Evolutionary conservation across 2,329 filamentous ascomycete species (phyloP).

Genomic region (Rhynchosporium agropyri): DNA sequence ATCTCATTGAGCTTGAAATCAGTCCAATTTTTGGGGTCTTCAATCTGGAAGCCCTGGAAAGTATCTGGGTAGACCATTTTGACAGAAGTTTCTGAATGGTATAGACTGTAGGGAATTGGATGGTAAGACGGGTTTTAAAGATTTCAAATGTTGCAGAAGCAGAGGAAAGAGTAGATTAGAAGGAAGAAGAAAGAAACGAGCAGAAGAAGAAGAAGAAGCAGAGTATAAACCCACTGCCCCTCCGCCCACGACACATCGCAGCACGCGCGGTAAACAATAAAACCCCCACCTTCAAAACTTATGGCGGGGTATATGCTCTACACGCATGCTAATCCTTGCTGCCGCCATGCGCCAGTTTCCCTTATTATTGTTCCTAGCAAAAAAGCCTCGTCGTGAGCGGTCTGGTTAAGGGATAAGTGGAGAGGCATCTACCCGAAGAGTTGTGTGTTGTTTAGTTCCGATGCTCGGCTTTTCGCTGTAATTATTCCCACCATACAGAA

Average conservation of each 20-base stretch:
- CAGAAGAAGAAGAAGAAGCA: background rate
- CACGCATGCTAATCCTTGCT: conserved; percentile 14
- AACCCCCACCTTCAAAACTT: conserved; percentile 7
- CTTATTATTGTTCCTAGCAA: conserved; percentile 22
- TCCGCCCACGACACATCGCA: conserved; percentile 5
- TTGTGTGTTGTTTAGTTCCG: background rate
- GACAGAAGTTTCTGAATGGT: background rate
- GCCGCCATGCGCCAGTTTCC: conserved; percentile 2
- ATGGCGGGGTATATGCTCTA: conserved; percentile 19
- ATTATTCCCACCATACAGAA: conserved; percentile 19
- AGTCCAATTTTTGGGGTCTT: conserved; percentile 38
- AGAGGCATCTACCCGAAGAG: too few species aligned
- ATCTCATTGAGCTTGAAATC: conserved; percentile 55
- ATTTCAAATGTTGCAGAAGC: background rate
- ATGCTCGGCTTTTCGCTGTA: conserved; percentile 5
- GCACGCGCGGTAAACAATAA: conserved; percentile 4
- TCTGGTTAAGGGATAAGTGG: too few species aligned
- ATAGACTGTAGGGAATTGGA: background rate
- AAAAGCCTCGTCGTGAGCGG: background rate
- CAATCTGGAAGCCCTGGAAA: conserved; percentile 63
- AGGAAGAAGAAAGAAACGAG: background rate
- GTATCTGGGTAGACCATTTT: conserved; percentile 54
- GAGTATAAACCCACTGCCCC: conserved; percentile 7
- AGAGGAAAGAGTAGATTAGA: background rate
- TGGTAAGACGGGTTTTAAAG: background rate